phyloP scores from a whole-genome alignment of 192 early-diverging fungal species.

The Coemansia sp. region DNA sequence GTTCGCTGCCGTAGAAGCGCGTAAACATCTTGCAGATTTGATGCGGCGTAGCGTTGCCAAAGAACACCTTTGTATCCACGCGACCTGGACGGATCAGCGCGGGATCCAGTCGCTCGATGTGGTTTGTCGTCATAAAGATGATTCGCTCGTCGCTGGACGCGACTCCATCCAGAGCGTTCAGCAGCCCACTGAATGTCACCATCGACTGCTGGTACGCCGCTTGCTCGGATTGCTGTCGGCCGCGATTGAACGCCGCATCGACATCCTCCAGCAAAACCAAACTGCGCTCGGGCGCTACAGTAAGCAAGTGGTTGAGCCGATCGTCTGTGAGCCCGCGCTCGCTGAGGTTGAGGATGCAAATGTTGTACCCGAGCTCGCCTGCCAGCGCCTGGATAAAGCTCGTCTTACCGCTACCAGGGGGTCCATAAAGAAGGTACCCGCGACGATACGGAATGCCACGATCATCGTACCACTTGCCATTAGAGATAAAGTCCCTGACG shows the following conservation, averaged over 20 bases:
- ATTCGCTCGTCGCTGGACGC: constrained; percentile 84
- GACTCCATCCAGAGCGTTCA: constrained; percentile 89
- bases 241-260: constrained; percentile 81
- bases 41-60: constrained; percentile 69
- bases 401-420: constrained; percentile 90
- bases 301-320: constrained; percentile 76
- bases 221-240: constrained; percentile 56
- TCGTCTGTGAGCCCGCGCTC: constrained; percentile 84
- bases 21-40: constrained; percentile 77
- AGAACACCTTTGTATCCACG: constrained; percentile 71
- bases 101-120: constrained; percentile 73
- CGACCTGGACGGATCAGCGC: constrained; percentile 81
- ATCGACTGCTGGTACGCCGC: constrained; percentile 77
- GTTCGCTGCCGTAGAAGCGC: constrained; percentile 69
- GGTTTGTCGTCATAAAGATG: constrained; percentile 92
- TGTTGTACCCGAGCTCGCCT: constrained; percentile 83
- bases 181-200: constrained; percentile 82
- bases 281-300: constrained; percentile 77
- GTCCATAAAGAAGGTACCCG: constrained; percentile 84
- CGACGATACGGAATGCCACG: constrained; percentile 89
- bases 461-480: constrained; percentile 80
- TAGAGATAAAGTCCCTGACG: constrained; percentile 73
- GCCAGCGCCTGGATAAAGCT: constrained; percentile 91
- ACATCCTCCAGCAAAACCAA: constrained; percentile 81
- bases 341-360: constrained; percentile 83